These are phyloP conservation scores for Anacardium occidentale DNA, from an alignment of 345 rosid species.

Conservation along the genomic window DNA sequence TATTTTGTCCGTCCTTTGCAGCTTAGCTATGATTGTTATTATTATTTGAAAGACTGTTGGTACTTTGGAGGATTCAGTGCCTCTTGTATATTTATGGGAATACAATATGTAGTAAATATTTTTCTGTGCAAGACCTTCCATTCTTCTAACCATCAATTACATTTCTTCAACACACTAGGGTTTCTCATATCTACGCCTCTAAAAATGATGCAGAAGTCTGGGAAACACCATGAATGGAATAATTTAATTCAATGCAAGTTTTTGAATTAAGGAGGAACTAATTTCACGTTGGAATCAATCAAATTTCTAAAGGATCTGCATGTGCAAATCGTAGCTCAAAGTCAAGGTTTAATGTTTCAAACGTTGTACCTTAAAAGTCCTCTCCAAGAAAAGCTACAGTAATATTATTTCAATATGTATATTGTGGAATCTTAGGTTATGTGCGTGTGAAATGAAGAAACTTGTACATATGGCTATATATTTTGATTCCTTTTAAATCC, in stretches of 20 bases:
- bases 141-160: not conserved
- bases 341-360: conserved; percentile 1
- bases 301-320: not conserved
- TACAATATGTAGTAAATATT: conserved; percentile 4
- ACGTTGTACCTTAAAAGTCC: too few relatives aligned
- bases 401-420: too few relatives aligned
- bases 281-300: not conserved
- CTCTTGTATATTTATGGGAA: not conserved
- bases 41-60: too few relatives aligned
- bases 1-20: too few relatives aligned
- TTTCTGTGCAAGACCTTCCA: conserved; percentile 14
- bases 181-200: not conserved
- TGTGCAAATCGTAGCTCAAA: not conserved
- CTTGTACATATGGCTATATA: too few relatives aligned
- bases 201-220: not conserved
- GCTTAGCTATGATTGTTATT: too few relatives aligned
- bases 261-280: too few relatives aligned
- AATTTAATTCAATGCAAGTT: too few relatives aligned
- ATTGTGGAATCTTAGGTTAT: too few relatives aligned
- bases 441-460: too few relatives aligned
- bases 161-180: conserved; percentile 3
- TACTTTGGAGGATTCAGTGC: conserved; percentile 1
- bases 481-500: too few relatives aligned
- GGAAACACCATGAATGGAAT: not conserved
- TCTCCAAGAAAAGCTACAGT: too few relatives aligned